These are phyloP conservation scores for Trichophyton equinum DNA, from an alignment of 2,329 filamentous ascomycete species.

Conservation along the genomic window DNA sequence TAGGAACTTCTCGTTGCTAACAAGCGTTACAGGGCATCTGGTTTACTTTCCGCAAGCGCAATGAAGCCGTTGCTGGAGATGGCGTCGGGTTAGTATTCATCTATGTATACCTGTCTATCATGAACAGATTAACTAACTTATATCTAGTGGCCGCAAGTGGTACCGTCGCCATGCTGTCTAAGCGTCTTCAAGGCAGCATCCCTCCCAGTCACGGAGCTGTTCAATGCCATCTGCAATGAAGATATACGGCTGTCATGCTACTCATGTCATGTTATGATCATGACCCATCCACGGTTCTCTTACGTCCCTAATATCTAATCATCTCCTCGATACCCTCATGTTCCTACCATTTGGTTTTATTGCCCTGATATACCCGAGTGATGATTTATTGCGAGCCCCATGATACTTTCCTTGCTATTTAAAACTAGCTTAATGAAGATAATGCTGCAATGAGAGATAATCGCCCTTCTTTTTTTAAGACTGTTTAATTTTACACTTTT, in stretches of 20 bases:
- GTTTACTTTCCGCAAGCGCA: slow-evolving; percentile 12
- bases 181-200: background rate
- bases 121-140: background rate
- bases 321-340: background rate
- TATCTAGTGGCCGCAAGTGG: slow-evolving; percentile 18
- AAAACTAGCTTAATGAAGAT: background rate
- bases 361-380: background rate
- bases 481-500: background rate
- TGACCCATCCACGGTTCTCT: background rate
- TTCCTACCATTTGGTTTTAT: background rate
- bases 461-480: background rate
- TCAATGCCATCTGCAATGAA: background rate
- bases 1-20: background rate
- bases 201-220: slow-evolving; percentile 5
- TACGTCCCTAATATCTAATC: slow-evolving; percentile 1
- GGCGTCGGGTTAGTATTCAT: background rate
- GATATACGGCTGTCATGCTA: background rate
- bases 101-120: background rate
- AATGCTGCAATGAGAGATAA: background rate
- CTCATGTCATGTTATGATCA: slow-evolving; percentile 3
- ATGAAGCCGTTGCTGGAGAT: slow-evolving; percentile 12
- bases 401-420: background rate
- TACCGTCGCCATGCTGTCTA: slow-evolving; percentile 27
- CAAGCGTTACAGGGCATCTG: slow-evolving; percentile 12
- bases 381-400: background rate